Percentiles rank a stretch among this genome's conserved stretches.
phyloP scores from a whole-genome alignment of 2,329 filamentous ascomycete species.

The Penicillium polonicum region DNA sequence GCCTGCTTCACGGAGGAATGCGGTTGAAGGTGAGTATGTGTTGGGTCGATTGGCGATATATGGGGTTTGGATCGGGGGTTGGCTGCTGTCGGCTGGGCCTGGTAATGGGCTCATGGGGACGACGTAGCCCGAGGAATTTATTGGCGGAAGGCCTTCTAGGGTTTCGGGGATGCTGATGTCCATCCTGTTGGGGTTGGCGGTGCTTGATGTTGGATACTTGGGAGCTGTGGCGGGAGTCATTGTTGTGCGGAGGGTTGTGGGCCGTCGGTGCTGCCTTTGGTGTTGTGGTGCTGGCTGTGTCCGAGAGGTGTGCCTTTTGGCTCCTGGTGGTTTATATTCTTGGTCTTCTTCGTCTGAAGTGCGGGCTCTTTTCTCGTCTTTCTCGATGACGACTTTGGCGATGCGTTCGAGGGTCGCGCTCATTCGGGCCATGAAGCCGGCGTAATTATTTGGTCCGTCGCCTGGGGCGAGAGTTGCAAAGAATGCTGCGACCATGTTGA shows the following conservation, averaged over 20 bases:
- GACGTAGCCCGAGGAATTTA: constrained; percentile 37
- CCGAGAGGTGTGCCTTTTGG: constrained; percentile 28
- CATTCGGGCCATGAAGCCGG: constrained; percentile 85
- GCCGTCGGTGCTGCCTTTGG: constrained; percentile 7
- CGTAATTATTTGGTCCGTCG: constrained; percentile 79
- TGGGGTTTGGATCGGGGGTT: background rate
- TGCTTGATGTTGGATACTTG: constrained; percentile 8
- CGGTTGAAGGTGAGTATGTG: background rate
- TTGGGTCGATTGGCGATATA: background rate
- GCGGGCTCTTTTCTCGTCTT: constrained; percentile 65
- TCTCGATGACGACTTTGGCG: constrained; percentile 80
- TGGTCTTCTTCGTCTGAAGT: constrained; percentile 28
- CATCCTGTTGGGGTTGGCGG: constrained; percentile 5
- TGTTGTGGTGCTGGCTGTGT: constrained; percentile 7
- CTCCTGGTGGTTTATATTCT: constrained; percentile 8
- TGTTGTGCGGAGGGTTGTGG: constrained; percentile 7
- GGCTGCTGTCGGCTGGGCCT: constrained; percentile 3
- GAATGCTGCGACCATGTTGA: constrained; percentile 87
- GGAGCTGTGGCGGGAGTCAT: constrained; percentile 2
- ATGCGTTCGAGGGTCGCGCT: constrained; percentile 92
- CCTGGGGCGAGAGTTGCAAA: constrained; percentile 73
- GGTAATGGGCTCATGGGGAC: constrained; percentile 26
- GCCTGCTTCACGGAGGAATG: constrained; percentile 6
- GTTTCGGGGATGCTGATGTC: constrained; percentile 25
- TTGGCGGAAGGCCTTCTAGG: constrained; percentile 31